Evolutionary conservation across 352 stramenopile genomes (phyloP).

Genomic region (Thalassiosira mediterranea): DNA sequence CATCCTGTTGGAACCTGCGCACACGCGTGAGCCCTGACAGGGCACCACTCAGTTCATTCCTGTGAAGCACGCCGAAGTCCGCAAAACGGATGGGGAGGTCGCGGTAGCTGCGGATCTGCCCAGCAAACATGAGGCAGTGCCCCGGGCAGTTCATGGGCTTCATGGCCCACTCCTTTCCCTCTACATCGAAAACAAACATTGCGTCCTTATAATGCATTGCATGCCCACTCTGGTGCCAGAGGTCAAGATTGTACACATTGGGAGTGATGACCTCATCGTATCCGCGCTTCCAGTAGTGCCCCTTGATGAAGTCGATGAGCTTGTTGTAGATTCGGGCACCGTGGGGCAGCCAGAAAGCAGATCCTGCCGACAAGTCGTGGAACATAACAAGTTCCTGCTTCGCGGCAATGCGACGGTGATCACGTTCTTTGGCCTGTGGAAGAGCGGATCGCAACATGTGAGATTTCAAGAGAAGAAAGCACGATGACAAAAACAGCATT

Average conservation of each 20-base stretch:
- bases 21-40: constrained; percentile 97
- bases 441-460: background rate
- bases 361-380: constrained; percentile 93
- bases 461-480: constrained; percentile 6
- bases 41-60: constrained; percentile 94
- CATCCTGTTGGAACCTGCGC: constrained; percentile 94
- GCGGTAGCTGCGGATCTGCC: constrained; percentile 92
- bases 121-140: constrained; percentile 97
- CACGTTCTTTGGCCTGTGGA: constrained; percentile 92
- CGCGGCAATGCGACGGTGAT: constrained; percentile 93
- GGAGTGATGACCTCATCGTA: constrained; percentile 97
- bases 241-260: constrained; percentile 98
- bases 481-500: too few relatives aligned
- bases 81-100: constrained; percentile 96
- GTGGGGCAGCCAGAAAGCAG: constrained; percentile 97
- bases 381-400: constrained; percentile 95
- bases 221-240: constrained; percentile 96
- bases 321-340: constrained; percentile 97
- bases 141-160: constrained; percentile 99
- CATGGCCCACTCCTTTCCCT: constrained; percentile 91
- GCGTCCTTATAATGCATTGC: constrained; percentile 97
- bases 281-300: constrained; percentile 89
- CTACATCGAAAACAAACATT: constrained; percentile 98
- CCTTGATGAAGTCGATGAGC: constrained; percentile 96
- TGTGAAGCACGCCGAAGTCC: constrained; percentile 98